Evolutionary conservation across 2,329 filamentous ascomycete genomes (phyloP), one percentile per base, ranked within the genome.

Genomic region (Neofusicoccum kwambonambiense): DNA sequence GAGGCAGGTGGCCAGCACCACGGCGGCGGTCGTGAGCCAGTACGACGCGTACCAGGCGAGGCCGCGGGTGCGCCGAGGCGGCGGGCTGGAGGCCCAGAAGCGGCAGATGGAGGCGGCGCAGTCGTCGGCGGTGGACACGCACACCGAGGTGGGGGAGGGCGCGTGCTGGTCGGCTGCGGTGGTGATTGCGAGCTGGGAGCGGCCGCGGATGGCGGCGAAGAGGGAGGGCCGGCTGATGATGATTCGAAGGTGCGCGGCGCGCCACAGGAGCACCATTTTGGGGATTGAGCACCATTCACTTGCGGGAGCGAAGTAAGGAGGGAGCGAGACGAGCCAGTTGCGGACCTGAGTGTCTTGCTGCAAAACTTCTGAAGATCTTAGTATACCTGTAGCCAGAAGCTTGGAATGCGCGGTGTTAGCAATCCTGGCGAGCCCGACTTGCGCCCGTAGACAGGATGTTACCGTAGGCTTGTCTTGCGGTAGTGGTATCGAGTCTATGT

Each of bases 241-340:
- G 37, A 58, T 58, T 11, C 54, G 13, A n/a, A 58, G 37, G 15
- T 58, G 54, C 4, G 54, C 37, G 27, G 54, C 37, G 7, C 54
- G 54, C 54, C 54, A 58, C n/a, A 58, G 41, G 6, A 58, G 17
- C 11, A 58, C 34, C 39, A 58, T 58, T 17, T 58, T 58, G 4
- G 54, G 39, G 39, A 15, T 44, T 27, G 54, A 44, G 12, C 19
- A 7, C 50, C 31, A 54, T 3, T 54, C 31, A 34, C 34, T 37
- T 5, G 22, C 50, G 12, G 11, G 3, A 4, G 31, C 50, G 15
- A 54, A 39, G 31, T 54, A 54, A 35, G 12, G 17, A 8, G 50
- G 50, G 31, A 54, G 50, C 15, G 50, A 37, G 8, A 15, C 31
- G 31, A 54, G 27, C 50, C 50, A 54, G 31, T 54, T 54, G 51